Evolutionary conservation across 2,329 filamentous ascomycete species (phyloP).

Genomic region (Acrocalymma vagum): DNA sequence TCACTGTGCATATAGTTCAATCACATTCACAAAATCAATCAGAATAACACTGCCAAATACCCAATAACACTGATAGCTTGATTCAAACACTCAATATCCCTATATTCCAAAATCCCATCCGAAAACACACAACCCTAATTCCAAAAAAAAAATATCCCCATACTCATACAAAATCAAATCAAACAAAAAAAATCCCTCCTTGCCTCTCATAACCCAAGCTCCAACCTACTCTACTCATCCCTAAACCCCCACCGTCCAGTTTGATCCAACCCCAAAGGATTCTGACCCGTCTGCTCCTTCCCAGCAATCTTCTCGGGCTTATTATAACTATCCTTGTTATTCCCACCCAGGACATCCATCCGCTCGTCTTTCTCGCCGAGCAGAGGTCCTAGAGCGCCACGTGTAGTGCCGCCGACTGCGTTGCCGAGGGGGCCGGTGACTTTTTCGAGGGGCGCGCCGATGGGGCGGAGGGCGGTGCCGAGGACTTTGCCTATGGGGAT

Average conservation of each 20-base stretch:
- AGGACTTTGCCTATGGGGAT: constrained; percentile 43
- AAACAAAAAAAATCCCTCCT: not conserved
- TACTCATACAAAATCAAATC: too few relatives aligned
- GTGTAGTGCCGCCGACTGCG: constrained; percentile 46
- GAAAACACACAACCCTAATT: too few relatives aligned
- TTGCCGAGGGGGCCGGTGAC: constrained; percentile 47
- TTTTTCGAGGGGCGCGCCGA: constrained; percentile 48
- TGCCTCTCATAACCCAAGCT: constrained; percentile 1
- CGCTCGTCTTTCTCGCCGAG: constrained; percentile 45
- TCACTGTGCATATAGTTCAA: too few relatives aligned
- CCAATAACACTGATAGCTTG: too few relatives aligned
- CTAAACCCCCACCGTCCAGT: constrained; percentile 47
- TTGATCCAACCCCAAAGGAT: constrained; percentile 50
- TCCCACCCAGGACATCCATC: constrained; percentile 46
- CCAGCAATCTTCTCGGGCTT: constrained; percentile 48
- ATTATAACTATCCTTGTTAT: constrained; percentile 50
- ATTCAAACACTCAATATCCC: too few relatives aligned
- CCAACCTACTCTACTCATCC: constrained; percentile 29
- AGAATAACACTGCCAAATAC: too few relatives aligned
- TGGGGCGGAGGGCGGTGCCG: constrained; percentile 46
- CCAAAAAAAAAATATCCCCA: too few relatives aligned
- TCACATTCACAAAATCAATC: too few relatives aligned
- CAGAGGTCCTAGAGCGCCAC: constrained; percentile 44
- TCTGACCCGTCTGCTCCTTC: constrained; percentile 49
- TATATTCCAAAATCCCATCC: too few relatives aligned